These are phyloP conservation scores for Prinsepia uniflora DNA, from an alignment of 306 rosid genomes.

Conservation along the genomic window DNA sequence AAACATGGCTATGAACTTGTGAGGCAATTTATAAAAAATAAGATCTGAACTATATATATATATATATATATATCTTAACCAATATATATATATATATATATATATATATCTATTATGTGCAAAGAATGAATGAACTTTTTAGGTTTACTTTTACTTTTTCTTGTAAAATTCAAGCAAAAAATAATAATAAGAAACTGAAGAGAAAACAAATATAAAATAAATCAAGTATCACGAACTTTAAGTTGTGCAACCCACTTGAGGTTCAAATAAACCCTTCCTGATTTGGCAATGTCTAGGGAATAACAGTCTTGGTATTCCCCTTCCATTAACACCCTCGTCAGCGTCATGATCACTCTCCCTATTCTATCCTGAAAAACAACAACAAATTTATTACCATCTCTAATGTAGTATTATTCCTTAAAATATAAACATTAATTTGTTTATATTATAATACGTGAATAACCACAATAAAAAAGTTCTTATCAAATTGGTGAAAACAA, in stretches of 20 bases:
- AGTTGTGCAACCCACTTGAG: constrained; percentile 72
- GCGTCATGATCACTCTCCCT: constrained; percentile 72
- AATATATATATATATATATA: not conserved
- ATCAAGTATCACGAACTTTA: constrained; percentile 41
- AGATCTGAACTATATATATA: not conserved
- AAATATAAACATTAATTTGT: not conserved
- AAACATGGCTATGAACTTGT: not conserved
- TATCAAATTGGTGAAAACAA: not conserved
- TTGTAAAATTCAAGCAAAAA: not conserved
- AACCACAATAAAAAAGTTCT: not conserved
- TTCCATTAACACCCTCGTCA: constrained; percentile 66
- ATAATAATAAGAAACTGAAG: not conserved
- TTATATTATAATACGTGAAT: not conserved
- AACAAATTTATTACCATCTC: not conserved
- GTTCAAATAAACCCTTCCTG: constrained; percentile 56
- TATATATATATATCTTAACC: no score
- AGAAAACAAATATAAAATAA: not conserved
- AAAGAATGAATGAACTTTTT: not conserved
- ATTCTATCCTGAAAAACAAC: constrained; percentile 55
- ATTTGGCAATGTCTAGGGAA: constrained; percentile 56
- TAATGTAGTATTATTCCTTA: no score
- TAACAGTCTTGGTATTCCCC: constrained; percentile 60
- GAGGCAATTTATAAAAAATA: not conserved
- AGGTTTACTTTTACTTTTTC: no score
- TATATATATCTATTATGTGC: not conserved